Evolutionary conservation across 768 basidiomycete species (phyloP).

Genomic region (Filobasidium wieringae): DNA sequence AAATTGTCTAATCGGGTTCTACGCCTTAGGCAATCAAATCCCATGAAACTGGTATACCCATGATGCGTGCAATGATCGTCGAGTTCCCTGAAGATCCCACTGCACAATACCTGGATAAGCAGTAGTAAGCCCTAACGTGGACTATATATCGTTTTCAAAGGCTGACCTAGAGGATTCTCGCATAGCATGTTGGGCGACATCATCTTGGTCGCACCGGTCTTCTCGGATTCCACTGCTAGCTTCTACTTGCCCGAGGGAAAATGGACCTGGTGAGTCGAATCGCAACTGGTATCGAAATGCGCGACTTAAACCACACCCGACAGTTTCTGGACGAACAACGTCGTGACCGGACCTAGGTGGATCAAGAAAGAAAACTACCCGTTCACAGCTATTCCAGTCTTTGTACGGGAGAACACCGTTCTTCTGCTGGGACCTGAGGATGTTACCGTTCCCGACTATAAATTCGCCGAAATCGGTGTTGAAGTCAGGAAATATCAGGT

Average conservation of each 20-base stretch:
- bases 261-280: conserved; percentile 28
- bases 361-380: conserved; percentile 52
- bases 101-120: conserved; percentile 32
- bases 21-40: conserved; percentile 32
- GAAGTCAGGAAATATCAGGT: conserved; percentile 50
- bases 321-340: conserved; percentile 47
- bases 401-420: conserved; percentile 51
- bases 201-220: conserved; percentile 37
- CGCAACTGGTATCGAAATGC: background rate
- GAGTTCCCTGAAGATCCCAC: conserved; percentile 37
- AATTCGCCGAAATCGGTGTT: conserved; percentile 43
- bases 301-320: background rate
- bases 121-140: conserved; percentile 27
- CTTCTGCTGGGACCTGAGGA: conserved; percentile 50
- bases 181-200: conserved; percentile 35
- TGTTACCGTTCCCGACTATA: conserved; percentile 52
- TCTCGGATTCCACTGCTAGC: conserved; percentile 24
- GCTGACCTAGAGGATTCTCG: no score
- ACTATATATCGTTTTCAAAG: background rate
- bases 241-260: conserved; percentile 35
- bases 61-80: conserved; percentile 36
- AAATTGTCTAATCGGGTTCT: background rate
- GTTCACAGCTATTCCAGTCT: conserved; percentile 55
- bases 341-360: conserved; percentile 53
- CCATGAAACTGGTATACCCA: conserved; percentile 29